Base-by-base conservation (phyloP, 2,329 filamentous ascomycete species). In the Penicillium frequentans region DNA sequence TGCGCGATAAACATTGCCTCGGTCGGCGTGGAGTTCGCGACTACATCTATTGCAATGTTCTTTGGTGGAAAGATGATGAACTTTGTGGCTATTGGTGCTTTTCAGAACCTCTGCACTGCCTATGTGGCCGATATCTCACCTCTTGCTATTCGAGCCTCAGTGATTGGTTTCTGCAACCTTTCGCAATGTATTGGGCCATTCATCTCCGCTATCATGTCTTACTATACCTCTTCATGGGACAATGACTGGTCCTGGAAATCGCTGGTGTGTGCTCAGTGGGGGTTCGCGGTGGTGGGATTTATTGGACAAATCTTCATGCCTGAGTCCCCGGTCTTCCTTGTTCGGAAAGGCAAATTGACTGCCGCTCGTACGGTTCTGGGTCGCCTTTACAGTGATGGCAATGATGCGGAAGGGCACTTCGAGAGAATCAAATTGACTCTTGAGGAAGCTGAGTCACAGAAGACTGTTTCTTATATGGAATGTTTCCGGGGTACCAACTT, bases 401-500 rank as follows among this genome's bases (percentile, higher is more conserved):
- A 21, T 27, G 53, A 55, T 50, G 53, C 47, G 10, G 53, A 55
- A 21, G 53, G 53, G 2, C 53, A 55, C 14, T 37, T 55, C 7
- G 37, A 49, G 27, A 37, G 53, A 8, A 49, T 55, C 37, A 49
- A 50, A 23, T 31, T 55, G 6, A 55, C 53, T 3, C 29, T 55
- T 8, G 53, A 55, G 21, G 53, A 55, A 27, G 53, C 45, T 2
- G 47, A 55, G n/a, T 45, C 46, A 10, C 46, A 50, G 14, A 26
- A 45, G 5, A n/a, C 14, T 2, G 37, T n/a, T 26, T 45, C 53
- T 6, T 55, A 49, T 23, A 11, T 27, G 7, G 45, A 55, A 16
- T 55, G 53, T n/a, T 55, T 55, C 37, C 53, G 53, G 1, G 53
- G 53, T 3, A 55, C 46, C 21, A 55, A 55, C 14, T 31, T 55